Percentiles rank a stretch among this genome's conserved stretches.
Evolutionary conservation across 192 early-diverging fungal species (phyloP).

Genomic region (Rhizophagus sp.): DNA sequence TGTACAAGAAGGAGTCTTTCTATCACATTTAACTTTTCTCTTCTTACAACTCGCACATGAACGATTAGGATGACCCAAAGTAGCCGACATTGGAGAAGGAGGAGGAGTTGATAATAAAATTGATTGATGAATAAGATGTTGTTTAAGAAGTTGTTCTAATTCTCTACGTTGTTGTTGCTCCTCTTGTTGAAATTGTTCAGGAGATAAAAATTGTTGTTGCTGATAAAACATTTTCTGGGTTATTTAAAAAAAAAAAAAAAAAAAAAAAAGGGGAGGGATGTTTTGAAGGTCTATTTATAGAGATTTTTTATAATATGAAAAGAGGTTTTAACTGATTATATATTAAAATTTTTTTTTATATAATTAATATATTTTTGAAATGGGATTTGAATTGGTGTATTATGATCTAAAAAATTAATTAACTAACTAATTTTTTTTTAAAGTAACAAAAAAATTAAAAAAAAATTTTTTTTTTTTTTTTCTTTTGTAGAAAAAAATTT

Average conservation of each 20-base stretch:
- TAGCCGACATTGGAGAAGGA: neutral
- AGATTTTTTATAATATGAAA: neutral
- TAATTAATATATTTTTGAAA: no score
- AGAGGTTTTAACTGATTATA: no score
- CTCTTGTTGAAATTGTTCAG: neutral
- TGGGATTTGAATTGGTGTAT: no score
- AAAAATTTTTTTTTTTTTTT: no score
- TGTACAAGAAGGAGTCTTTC: constrained; percentile 21
- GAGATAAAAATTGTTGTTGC: neutral
- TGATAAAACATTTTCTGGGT: neutral
- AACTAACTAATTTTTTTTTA: no score
- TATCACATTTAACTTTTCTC: constrained; percentile 31
- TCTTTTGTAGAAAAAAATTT: no score
- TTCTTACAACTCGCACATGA: constrained; percentile 16
- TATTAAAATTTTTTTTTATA: no score
- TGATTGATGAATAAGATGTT: neutral
- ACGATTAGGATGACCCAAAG: constrained; percentile 25
- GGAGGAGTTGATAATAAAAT: neutral
- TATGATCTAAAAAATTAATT: no score
- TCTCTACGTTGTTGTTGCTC: neutral
- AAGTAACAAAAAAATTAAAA: no score
- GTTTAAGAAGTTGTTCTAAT: neutral
- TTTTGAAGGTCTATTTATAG: neutral
- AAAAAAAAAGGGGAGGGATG: no score
- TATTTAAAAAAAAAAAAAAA: neutral